phyloP scores from a whole-genome alignment of 1,284 basidiomycete species.

The Boletus albobrunnescens region DNA sequence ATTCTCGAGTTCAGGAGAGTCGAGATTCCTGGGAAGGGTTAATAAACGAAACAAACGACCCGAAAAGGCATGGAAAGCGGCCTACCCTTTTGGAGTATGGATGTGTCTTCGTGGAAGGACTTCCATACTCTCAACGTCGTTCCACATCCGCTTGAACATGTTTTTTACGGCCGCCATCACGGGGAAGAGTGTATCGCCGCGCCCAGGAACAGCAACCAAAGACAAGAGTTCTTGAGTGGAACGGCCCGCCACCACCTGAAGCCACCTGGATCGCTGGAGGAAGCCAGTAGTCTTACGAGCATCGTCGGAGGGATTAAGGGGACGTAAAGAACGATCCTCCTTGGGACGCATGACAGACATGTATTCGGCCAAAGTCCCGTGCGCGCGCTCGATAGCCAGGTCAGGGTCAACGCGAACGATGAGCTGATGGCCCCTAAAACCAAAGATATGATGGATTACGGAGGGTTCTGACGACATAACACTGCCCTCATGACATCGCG shows the following conservation, averaged over 20 bases:
- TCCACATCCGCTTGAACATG: neutral
- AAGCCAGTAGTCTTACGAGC: neutral
- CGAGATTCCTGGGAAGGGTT: neutral
- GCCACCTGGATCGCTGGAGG: neutral
- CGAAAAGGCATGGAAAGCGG: too few species aligned
- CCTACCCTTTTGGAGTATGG: conserved; percentile 1
- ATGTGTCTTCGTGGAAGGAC: neutral
- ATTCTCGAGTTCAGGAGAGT: neutral
- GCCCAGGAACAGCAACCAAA: neutral
- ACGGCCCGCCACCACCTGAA: neutral
- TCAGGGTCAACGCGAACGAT: neutral
- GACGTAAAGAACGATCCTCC: too few species aligned
- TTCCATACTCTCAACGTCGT: neutral
- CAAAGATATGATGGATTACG: neutral
- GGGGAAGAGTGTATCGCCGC: neutral
- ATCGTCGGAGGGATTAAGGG: neutral
- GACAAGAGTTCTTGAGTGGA: neutral
- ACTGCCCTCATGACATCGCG: too few species aligned
- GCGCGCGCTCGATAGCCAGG: neutral
- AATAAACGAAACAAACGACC: too few species aligned
- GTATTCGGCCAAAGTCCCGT: neutral
- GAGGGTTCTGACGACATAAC: neutral
- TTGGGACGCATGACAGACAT: neutral
- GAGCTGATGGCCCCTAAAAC: neutral
- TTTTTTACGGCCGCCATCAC: neutral